These are phyloP conservation scores for Salix caprea DNA, from an alignment of 345 rosid genomes.

Conservation along the genomic window DNA sequence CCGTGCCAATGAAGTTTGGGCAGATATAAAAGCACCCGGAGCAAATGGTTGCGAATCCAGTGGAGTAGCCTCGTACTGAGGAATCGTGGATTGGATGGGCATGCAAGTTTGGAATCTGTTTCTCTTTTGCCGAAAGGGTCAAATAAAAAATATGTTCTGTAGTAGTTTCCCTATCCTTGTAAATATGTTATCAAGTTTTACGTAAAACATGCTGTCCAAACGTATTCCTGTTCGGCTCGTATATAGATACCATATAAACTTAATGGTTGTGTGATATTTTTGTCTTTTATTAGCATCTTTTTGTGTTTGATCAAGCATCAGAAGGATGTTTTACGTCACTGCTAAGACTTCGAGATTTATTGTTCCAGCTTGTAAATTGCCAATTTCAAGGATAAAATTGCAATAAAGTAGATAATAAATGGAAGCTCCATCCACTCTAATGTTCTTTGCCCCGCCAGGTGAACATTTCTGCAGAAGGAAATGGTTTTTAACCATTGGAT, in stretches of 20 bases:
- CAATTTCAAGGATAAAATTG: too few relatives aligned
- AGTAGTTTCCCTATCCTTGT: background rate
- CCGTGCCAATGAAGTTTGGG: slow-evolving; percentile 67
- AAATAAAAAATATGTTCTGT: background rate
- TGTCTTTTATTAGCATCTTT: background rate
- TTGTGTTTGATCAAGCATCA: too few relatives aligned
- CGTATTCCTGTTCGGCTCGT: background rate
- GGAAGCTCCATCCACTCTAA: too few relatives aligned
- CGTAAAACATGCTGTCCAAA: background rate
- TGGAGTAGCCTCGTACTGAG: slow-evolving; percentile 38
- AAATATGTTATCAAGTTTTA: background rate
- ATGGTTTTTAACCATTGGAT: too few relatives aligned
- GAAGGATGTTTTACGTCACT: too few relatives aligned
- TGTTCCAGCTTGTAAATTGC: too few relatives aligned
- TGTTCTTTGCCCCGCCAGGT: too few relatives aligned
- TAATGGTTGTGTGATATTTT: background rate
- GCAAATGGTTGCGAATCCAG: slow-evolving; percentile 20
- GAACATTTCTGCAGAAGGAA: too few relatives aligned
- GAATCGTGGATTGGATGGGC: background rate
- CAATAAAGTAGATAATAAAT: too few relatives aligned
- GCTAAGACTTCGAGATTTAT: too few relatives aligned
- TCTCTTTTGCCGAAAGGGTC: background rate
- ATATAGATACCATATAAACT: background rate
- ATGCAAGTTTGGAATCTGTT: background rate
- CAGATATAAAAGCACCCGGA: slow-evolving; percentile 37